Percentiles rank a stretch among this genome's conserved stretches.
Conservation (phyloP, 768 basidiomycete species). For the Myochromella boudieri region DNA sequence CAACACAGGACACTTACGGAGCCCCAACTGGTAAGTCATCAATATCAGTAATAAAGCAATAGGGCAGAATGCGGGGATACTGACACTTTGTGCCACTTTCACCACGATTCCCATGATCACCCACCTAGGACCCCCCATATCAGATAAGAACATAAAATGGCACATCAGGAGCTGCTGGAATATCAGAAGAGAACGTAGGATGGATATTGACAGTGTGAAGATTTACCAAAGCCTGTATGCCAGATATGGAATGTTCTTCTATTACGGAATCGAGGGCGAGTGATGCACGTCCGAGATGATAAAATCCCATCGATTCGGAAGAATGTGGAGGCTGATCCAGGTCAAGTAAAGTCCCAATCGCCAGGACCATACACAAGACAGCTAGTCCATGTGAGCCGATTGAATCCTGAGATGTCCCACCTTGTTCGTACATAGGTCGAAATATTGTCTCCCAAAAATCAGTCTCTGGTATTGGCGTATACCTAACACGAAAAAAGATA, state of each 20-base stretch:
- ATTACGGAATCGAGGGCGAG: constrained; percentile 63
- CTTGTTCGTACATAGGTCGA: constrained; percentile 50
- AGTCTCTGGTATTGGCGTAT: constrained; percentile 59
- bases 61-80: constrained; percentile 20
- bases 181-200: constrained; percentile 15
- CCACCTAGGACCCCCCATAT: constrained; percentile 63
- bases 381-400: constrained; percentile 54
- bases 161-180: constrained; percentile 53
- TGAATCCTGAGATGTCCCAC: constrained; percentile 35
- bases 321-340: constrained; percentile 52
- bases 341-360: constrained; percentile 63
- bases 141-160: constrained; percentile 51
- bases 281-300: constrained; percentile 59
- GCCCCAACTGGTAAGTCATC: constrained; percentile 47
- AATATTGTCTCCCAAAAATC: constrained; percentile 57
- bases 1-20: constrained; percentile 49
- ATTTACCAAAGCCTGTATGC: constrained; percentile 65
- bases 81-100: constrained; percentile 68
- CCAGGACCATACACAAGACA: constrained; percentile 63
- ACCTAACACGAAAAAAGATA: constrained; percentile 39
- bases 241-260: constrained; percentile 61
- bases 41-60: constrained; percentile 16
- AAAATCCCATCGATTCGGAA: constrained; percentile 56
- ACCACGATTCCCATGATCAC: constrained; percentile 69
- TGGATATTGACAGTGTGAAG: constrained; percentile 6